Evolutionary conservation across 345 rosid genomes (phyloP), one percentile per base, ranked within the genome.

Genomic region (Aquilaria malaccensis): DNA sequence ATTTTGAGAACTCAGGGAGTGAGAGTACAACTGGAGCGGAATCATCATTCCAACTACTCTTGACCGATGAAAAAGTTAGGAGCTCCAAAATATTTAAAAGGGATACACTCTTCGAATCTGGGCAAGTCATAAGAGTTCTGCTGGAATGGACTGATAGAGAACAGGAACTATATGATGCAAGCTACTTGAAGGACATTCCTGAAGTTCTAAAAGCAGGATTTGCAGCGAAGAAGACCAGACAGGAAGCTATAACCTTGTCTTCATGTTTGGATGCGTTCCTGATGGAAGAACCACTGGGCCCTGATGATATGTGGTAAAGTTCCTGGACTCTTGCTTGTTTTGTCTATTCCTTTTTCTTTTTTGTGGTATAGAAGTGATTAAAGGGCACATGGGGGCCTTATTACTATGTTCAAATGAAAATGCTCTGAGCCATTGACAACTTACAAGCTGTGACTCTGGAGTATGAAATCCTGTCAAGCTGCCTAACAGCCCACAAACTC

Each of bases 211-310:
- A 84, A 82, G 74, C 80, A 45, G 85, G 76, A 56, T 76, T 74
- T 67, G 70, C 70, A 14, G 80, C 72, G 12, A 94, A 94, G 77
- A 90, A 90, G 74, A 86, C 96, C 55, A 77, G 76, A 63, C 85
- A 87, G 69, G 95, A 87, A 78, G 83, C 89, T 54, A 83, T 86
- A 63, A 83, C 96, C 30, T 68, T 93, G 61, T 93, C 85, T 82
- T 87, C 96, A n/a, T 93, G 98, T 69, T 73, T 93, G 79, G 98
- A 89, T 73, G 94, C 92, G 14, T 89, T 85, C 79, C 68, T 93
- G 89, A 86, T 80, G 48, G 98, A 93, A 75, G 98, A 89, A 66
- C 98, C 97, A 43, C 78, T 89, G 0, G 97, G 96, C 63, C 90
- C 96, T 58, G 95, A 93, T 67, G 96, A 89, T 65, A 93, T 87